Evolutionary conservation across 2,329 filamentous ascomycete genomes (phyloP).

Genomic region (Shiraia sp.): DNA sequence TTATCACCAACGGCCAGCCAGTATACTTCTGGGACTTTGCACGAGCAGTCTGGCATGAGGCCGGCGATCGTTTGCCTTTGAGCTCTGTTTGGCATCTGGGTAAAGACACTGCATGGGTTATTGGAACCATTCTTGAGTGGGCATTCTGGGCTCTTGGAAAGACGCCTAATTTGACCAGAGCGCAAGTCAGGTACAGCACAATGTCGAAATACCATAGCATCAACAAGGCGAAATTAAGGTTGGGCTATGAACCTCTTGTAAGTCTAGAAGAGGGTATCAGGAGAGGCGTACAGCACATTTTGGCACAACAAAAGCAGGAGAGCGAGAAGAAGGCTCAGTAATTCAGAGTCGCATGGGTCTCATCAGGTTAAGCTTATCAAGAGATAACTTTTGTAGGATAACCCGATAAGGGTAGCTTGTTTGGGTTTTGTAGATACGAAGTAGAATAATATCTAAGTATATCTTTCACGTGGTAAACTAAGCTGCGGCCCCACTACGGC

Average conservation of each 20-base stretch:
- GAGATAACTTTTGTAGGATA: no score
- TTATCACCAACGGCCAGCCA: conserved; percentile 56
- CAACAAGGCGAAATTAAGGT: conserved; percentile 69
- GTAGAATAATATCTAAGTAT: background rate
- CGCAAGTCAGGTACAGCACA: conserved; percentile 65
- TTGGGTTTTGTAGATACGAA: background rate
- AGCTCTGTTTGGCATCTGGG: conserved; percentile 49
- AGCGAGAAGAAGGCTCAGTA: conserved; percentile 43
- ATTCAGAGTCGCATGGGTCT: background rate
- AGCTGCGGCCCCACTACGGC: conserved; percentile 1
- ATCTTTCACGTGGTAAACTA: background rate
- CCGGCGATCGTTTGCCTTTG: conserved; percentile 45
- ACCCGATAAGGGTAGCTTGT: no score
- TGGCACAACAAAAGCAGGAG: conserved; percentile 37
- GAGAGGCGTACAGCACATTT: conserved; percentile 50
- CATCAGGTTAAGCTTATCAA: no score
- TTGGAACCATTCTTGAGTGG: conserved; percentile 51
- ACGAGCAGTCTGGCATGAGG: conserved; percentile 51
- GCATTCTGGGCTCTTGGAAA: conserved; percentile 50
- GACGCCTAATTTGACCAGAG: conserved; percentile 52
- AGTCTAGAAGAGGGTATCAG: conserved; percentile 65
- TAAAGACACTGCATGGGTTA: conserved; percentile 46
- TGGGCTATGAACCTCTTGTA: conserved; percentile 72
- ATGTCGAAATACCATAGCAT: conserved; percentile 82
- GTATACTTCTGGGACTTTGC: conserved; percentile 58